phyloP scores from a whole-genome alignment of 768 basidiomycete species.

The Pleurotus cornucopiae region DNA sequence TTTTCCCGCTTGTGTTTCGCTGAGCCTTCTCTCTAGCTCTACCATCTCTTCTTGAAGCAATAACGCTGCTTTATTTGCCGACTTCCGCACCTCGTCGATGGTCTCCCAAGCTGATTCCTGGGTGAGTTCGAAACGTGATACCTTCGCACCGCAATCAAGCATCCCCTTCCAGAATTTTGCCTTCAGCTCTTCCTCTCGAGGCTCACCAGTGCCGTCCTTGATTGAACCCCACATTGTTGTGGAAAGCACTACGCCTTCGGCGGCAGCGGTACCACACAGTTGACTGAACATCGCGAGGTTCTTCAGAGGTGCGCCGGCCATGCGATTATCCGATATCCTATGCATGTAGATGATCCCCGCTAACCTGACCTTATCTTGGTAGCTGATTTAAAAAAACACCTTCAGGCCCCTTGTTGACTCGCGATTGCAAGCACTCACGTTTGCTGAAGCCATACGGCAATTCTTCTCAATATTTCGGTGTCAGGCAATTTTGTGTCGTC shows the following conservation, averaged over 20 bases:
- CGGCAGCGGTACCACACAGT: conserved; percentile 40
- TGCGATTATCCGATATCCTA: conserved; percentile 35
- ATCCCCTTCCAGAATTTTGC: conserved; percentile 24
- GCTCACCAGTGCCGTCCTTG: conserved; percentile 12
- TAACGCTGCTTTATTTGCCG: conserved; percentile 7
- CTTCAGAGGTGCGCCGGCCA: conserved; percentile 35
- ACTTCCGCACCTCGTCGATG: conserved; percentile 14
- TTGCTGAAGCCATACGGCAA: conserved; percentile 25
- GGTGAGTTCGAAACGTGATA: conserved; percentile 18
- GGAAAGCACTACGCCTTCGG: conserved; percentile 40
- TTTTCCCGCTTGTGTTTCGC: conserved; percentile 26
- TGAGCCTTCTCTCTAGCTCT: conserved; percentile 20
- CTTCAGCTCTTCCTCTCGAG: not conserved
- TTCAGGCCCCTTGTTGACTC: too few species aligned
- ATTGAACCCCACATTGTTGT: conserved; percentile 46
- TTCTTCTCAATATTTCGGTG: conserved; percentile 31
- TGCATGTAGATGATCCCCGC: conserved; percentile 42
- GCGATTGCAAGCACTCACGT: conserved; percentile 13
- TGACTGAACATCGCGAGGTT: conserved; percentile 45
- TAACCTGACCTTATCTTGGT: conserved; percentile 22
- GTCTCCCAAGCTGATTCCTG: conserved; percentile 23
- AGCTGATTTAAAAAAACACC: conserved; percentile 10
- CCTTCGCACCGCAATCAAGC: conserved; percentile 21
- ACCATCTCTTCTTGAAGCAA: conserved; percentile 28
- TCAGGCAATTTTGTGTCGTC: conserved; percentile 33